These are phyloP conservation scores for Penicillium sp. DNA, from an alignment of 2,329 filamentous ascomycete genomes.

Conservation along the genomic window DNA sequence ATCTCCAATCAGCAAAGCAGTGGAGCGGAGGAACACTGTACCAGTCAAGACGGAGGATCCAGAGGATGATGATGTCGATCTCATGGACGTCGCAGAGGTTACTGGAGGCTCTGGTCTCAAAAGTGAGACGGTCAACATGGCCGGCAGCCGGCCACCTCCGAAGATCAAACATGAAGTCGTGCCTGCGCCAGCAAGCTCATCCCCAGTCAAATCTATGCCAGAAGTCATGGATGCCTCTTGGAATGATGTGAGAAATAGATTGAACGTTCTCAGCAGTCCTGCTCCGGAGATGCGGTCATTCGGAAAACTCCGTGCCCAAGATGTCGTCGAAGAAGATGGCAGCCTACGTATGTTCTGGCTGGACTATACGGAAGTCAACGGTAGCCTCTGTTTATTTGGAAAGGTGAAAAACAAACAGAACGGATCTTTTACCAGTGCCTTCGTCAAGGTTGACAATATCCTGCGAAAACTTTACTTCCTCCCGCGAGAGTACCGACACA, in stretches of 20 bases:
- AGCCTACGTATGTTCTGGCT: conserved; percentile 95
- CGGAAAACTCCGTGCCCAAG: conserved; percentile 76
- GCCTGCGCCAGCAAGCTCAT: conserved; percentile 71
- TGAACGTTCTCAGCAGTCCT: conserved; percentile 79
- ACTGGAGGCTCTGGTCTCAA: conserved; percentile 62
- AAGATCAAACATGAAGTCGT: conserved; percentile 67
- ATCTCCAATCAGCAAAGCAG: conserved; percentile 76
- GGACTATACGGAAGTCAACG: conserved; percentile 89
- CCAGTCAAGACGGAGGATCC: conserved; percentile 59
- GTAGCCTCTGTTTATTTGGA: conserved; percentile 87
- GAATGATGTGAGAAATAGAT: conserved; percentile 78
- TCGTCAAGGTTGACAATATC: conserved; percentile 94
- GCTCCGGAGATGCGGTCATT: conserved; percentile 58
- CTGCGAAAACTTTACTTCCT: conserved; percentile 89
- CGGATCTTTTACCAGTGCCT: conserved; percentile 78
- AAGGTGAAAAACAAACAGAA: conserved; percentile 90
- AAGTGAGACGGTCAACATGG: conserved; percentile 74
- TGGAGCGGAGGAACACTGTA: conserved; percentile 63
- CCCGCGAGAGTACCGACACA: conserved; percentile 63
- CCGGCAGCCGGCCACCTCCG: conserved; percentile 72
- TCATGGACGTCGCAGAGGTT: conserved; percentile 81
- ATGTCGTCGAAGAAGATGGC: conserved; percentile 90
- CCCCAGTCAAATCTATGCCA: conserved; percentile 61
- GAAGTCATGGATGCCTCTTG: conserved; percentile 73
- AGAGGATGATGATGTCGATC: conserved; percentile 71